Evolutionary conservation across 2,329 filamentous ascomycete species (phyloP).

Genomic region (Epichloe hybrida): DNA sequence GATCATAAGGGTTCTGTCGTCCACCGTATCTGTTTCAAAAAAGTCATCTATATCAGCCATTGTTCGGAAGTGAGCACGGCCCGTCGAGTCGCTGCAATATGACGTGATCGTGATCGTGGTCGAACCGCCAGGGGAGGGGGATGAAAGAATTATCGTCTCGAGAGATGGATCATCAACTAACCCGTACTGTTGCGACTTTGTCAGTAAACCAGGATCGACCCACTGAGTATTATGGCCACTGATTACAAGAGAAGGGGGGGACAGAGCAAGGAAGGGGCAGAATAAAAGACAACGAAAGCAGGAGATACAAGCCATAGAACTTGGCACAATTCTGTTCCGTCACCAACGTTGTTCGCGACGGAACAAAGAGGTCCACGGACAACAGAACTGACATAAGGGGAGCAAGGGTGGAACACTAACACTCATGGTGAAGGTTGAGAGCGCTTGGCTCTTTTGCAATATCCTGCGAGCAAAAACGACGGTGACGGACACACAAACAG

Average conservation of each 20-base stretch:
- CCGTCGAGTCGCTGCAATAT: not conserved
- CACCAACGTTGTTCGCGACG: not conserved
- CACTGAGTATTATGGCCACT: not conserved
- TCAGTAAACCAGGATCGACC: constrained; percentile 13
- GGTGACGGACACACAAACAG: not conserved
- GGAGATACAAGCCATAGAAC: not conserved
- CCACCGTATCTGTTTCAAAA: constrained; percentile 35
- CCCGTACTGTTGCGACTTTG: constrained; percentile 35
- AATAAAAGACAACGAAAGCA: not conserved
- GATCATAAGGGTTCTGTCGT: constrained; percentile 44
- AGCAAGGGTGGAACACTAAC: constrained; percentile 14
- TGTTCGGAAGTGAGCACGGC: not conserved
- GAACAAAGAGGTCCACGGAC: not conserved
- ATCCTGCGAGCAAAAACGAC: not conserved
- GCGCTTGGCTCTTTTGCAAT: constrained; percentile 4
- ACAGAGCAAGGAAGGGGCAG: not conserved
- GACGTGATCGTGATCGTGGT: no score
- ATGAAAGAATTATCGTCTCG: not conserved
- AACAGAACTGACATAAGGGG: constrained; percentile 9
- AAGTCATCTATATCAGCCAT: not conserved
- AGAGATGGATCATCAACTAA: constrained; percentile 22
- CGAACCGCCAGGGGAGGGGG: not conserved
- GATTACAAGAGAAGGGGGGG: not conserved
- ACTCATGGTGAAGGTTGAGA: constrained; percentile 13
- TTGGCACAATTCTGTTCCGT: no score